These are phyloP conservation scores for Neopestalotiopsis clavispora DNA, from an alignment of 2,329 filamentous ascomycete genomes.

Conservation along the genomic window DNA sequence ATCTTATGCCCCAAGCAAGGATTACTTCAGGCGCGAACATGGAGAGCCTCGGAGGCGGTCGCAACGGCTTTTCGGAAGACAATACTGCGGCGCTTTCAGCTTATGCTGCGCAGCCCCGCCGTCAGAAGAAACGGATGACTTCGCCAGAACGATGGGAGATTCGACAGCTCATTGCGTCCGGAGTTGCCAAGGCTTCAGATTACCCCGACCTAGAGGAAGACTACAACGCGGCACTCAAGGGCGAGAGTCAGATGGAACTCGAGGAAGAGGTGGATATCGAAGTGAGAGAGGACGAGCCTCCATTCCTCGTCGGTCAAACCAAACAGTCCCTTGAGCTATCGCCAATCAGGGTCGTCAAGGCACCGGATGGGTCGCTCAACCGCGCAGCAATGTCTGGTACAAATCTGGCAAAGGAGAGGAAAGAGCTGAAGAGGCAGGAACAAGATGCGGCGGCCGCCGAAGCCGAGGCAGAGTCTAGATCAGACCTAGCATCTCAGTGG, in stretches of 20 bases:
- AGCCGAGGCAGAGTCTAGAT: slow-evolving; percentile 72
- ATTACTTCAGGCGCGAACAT: slow-evolving; percentile 91
- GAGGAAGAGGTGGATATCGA: slow-evolving; percentile 98
- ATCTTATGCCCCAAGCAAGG: slow-evolving; percentile 77
- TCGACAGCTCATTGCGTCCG: slow-evolving; percentile 92
- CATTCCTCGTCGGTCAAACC: slow-evolving; percentile 93
- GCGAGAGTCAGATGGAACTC: slow-evolving; percentile 86
- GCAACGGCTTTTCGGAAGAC: slow-evolving; percentile 55
- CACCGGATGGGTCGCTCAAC: slow-evolving; percentile 97
- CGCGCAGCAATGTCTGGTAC: slow-evolving; percentile 94
- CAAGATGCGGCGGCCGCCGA: slow-evolving; percentile 76
- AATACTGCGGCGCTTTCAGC: slow-evolving; percentile 68
- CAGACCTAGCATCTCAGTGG: slow-evolving; percentile 90
- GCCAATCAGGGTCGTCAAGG: slow-evolving; percentile 95
- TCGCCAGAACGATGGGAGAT: slow-evolving; percentile 98
- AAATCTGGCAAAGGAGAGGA: slow-evolving; percentile 83
- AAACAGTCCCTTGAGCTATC: slow-evolving; percentile 95
- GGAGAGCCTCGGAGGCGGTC: slow-evolving; percentile 71
- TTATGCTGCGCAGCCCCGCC: slow-evolving; percentile 57
- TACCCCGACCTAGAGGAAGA: slow-evolving; percentile 96
- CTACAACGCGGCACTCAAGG: slow-evolving; percentile 84
- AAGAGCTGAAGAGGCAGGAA: slow-evolving; percentile 88
- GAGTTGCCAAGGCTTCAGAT: slow-evolving; percentile 88
- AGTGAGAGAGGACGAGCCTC: slow-evolving; percentile 93
- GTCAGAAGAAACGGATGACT: slow-evolving; percentile 88